Conservation (phyloP, 2,329 filamentous ascomycete genomes). For the Aspergillus felis region DNA sequence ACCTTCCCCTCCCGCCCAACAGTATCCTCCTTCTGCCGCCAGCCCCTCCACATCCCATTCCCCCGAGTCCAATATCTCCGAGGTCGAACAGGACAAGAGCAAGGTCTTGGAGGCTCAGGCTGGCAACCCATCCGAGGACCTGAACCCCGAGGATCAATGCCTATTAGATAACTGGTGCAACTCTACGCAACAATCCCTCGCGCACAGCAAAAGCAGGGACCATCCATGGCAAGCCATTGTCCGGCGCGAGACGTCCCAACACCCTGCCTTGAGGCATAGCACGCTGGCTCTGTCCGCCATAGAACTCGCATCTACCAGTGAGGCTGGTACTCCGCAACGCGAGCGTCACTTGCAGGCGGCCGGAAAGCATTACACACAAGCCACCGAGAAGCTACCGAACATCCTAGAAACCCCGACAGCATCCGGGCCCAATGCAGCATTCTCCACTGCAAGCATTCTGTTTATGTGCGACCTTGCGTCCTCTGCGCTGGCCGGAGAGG, state of each 20-base stretch:
- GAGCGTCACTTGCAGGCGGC: neutral
- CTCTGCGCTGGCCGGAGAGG: neutral
- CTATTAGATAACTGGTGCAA: neutral
- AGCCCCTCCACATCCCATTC: neutral
- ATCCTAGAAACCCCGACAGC: neutral
- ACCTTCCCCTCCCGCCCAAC: neutral
- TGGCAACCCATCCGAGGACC: neutral
- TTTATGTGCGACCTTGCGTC: neutral
- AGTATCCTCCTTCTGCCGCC: neutral
- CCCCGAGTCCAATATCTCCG: neutral
- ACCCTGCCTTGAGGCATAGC: constrained; percentile 3
- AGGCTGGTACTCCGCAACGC: neutral
- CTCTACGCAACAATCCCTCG: neutral
- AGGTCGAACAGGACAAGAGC: neutral
- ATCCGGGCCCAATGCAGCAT: neutral
- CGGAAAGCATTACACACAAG: neutral
- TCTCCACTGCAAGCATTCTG: neutral
- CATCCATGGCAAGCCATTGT: constrained; percentile 5
- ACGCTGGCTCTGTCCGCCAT: constrained; percentile 6
- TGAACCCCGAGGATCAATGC: neutral
- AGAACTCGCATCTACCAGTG: neutral
- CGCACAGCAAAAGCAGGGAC: constrained; percentile 1
- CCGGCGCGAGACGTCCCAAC: neutral
- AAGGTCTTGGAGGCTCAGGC: neutral
- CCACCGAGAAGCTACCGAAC: neutral